Percentiles rank a stretch among this genome's conserved stretches.
phyloP scores from a whole-genome alignment of 352 stramenopile genomes.

The Pythium periplocum region DNA sequence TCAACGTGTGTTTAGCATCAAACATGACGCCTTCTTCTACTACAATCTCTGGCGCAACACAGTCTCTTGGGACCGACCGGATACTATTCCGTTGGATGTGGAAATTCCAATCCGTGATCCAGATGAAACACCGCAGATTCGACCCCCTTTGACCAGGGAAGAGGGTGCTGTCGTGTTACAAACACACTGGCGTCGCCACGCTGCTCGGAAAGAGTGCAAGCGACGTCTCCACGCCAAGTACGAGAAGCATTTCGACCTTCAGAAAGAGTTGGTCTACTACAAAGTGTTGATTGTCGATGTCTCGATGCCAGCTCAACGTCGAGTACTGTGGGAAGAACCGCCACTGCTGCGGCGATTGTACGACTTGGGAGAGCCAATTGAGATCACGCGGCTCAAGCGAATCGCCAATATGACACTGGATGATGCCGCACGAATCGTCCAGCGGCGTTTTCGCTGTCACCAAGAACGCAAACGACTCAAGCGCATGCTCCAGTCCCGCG shows the following conservation, averaged over 20 bases:
- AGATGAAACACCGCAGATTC: constrained; percentile 41
- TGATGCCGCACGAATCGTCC: constrained; percentile 51
- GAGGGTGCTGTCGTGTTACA: constrained; percentile 52
- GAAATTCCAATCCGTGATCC: constrained; percentile 72
- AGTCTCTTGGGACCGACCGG: constrained; percentile 46
- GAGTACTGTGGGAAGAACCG: constrained; percentile 19
- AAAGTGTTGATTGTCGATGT: constrained; percentile 14
- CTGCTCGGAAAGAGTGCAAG: constrained; percentile 25
- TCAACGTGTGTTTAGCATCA: constrained; percentile 71
- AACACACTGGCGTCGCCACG: constrained; percentile 24
- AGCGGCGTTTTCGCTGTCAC: constrained; percentile 39
- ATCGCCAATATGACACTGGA: constrained; percentile 42
- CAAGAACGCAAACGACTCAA: constrained; percentile 32
- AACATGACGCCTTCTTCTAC: constrained; percentile 72
- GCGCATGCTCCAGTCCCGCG: constrained; percentile 38
- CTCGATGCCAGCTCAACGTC: constrained; percentile 11
- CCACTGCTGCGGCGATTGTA: constrained; percentile 45
- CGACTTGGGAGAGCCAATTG: constrained; percentile 55
- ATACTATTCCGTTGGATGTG: constrained; percentile 29
- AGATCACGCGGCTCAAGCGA: constrained; percentile 44
- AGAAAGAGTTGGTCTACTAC: constrained; percentile 56
- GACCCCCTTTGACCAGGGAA: constrained; percentile 36
- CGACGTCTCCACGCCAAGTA: constrained; percentile 30
- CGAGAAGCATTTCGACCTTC: constrained; percentile 65
- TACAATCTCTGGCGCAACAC: constrained; percentile 59